These are phyloP conservation scores for Penicillium sp. DNA, from an alignment of 2,329 filamentous ascomycete genomes.

Conservation along the genomic window DNA sequence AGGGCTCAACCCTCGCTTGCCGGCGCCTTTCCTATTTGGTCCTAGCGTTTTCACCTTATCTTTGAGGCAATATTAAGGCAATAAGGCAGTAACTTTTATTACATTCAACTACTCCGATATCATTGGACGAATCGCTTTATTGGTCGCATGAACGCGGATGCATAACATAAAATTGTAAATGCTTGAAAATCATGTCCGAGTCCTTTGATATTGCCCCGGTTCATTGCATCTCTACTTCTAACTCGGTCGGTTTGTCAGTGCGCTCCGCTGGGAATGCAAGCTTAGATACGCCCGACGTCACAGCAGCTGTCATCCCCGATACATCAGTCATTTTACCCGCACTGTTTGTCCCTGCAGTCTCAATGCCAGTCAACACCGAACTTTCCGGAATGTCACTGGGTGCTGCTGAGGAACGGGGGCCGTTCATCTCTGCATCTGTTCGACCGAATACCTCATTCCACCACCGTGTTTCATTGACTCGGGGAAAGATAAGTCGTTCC, in stretches of 20 bases:
- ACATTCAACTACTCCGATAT: neutral
- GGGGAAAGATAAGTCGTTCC: slow-evolving; percentile 81
- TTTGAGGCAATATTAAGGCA: slow-evolving; percentile 12
- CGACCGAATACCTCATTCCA: slow-evolving; percentile 88
- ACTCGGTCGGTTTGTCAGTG: slow-evolving; percentile 30
- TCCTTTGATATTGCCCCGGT: slow-evolving; percentile 11
- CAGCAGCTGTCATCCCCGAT: slow-evolving; percentile 40
- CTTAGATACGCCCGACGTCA: slow-evolving; percentile 49
- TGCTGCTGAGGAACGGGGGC: slow-evolving; percentile 52
- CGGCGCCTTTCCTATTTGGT: slow-evolving; percentile 25
- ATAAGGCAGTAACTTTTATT: slow-evolving; percentile 5
- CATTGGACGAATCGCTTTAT: neutral
- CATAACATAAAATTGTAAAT: slow-evolving; percentile 10
- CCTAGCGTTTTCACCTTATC: slow-evolving; percentile 11
- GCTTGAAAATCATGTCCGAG: neutral
- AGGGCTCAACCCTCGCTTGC: slow-evolving; percentile 46
- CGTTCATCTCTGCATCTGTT: slow-evolving; percentile 91
- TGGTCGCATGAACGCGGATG: neutral
- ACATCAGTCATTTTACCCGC: slow-evolving; percentile 32
- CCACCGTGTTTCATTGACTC: slow-evolving; percentile 78
- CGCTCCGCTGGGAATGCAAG: slow-evolving; percentile 41
- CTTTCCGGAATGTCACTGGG: slow-evolving; percentile 39
- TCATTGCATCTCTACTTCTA: slow-evolving; percentile 55
- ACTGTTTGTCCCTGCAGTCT: slow-evolving; percentile 53
- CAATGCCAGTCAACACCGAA: slow-evolving; percentile 59